Base-by-base conservation (phyloP, 2,329 filamentous ascomycete species). In the Aspergillus brasiliensis region DNA sequence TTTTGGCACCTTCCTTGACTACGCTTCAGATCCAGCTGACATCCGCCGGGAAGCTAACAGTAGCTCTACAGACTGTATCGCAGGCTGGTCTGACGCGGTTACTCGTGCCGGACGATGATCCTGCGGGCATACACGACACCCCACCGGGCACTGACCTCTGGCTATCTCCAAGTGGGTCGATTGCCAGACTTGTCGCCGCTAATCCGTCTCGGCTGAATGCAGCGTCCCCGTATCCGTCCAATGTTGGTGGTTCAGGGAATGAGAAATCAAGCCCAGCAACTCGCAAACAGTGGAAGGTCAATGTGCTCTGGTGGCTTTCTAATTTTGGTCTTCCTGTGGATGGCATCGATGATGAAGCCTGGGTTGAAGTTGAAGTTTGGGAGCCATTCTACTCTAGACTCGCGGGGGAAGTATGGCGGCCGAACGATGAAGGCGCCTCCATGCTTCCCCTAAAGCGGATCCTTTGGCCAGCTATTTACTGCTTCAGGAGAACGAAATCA, bases 401-500 rank as follows among this genome's bases (percentile, higher is more conserved):
- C 47, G 72, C 74, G 37, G 73, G 74, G 23, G 75, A 75, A 53
- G 65, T 66, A 42, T 66, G 65, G 62, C 65, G 71, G 37, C 63
- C 70, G 44, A 68, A 59, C 57, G 68, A 70, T 49, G 69, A 70
- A 59, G 62, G 58, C 55, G 68, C 67, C 46, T 67, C 71, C 13
- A 61, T 66, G 17, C 65, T 75, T 59, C 70, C 73, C 25, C 68
- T 77, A 61, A 78, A 76, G 64, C 75, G 76, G 23, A 74, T 80
- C 55, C 67, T 79, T 53, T 81, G 79, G 79, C 79, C 79, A 19
- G 75, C 77, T 28, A 68, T 71, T 21, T 76, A 77, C 60, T 80
- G 77, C 65, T 81, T 81, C 62, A 69, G 65, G 57, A 73, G 77
- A 51, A 65, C 65, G 44, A 70, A 63, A n/a, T 63, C 69, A 49